phyloP scores from a whole-genome alignment of 2,329 filamentous ascomycete genomes.

The Pestalotiopsis sp. region DNA sequence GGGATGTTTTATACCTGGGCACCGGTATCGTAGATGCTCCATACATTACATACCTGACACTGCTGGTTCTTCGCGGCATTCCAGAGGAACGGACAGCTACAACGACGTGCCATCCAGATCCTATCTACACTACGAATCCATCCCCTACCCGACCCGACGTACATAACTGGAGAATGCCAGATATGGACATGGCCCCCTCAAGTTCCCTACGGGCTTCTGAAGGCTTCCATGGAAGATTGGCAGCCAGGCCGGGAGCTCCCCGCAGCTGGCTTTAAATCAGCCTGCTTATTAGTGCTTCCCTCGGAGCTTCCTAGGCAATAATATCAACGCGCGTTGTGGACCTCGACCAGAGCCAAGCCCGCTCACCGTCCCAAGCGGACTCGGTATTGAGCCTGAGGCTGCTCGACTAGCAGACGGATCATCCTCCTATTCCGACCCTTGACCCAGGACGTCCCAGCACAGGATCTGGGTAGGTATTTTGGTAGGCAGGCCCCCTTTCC shows the following conservation, averaged over 20 bases:
- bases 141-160: background rate
- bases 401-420: background rate
- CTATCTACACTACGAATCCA: too few relatives aligned
- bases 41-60: too few relatives aligned
- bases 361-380: background rate
- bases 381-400: slow-evolving; percentile 9
- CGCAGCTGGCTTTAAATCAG: slow-evolving; percentile 5
- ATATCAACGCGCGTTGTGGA: slow-evolving; percentile 5
- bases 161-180: background rate
- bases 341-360: background rate
- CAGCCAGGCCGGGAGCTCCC: slow-evolving; percentile 6
- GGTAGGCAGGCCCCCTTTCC: background rate
- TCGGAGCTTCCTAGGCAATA: background rate
- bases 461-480: too few relatives aligned
- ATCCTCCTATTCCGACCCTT: slow-evolving; percentile 5
- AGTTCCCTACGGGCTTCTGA: slow-evolving; percentile 3
- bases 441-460: background rate
- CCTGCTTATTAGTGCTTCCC: slow-evolving; percentile 7
- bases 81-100: too few relatives aligned
- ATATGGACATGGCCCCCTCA: background rate
- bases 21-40: too few relatives aligned
- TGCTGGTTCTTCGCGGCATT: too few relatives aligned
- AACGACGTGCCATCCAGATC: too few relatives aligned
- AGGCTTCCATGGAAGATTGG: slow-evolving; percentile 10
- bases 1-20: too few relatives aligned